Evolutionary conservation across 2,329 filamentous ascomycete species (phyloP).

Genomic region (Aspergillus sp.): DNA sequence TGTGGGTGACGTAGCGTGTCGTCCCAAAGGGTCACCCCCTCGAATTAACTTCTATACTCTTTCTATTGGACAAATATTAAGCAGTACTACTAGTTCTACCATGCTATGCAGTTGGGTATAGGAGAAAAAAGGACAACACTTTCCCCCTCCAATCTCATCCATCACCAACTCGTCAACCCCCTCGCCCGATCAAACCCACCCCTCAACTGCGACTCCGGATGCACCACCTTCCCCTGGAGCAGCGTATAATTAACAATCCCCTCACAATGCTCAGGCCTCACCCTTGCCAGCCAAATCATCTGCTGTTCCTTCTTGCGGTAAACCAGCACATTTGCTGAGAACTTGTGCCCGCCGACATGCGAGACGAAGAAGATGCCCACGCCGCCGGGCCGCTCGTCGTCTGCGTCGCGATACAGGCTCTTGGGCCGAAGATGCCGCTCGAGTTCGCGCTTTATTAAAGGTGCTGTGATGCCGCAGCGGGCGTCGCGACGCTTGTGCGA

Average conservation of each 20-base stretch:
- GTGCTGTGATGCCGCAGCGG: constrained; percentile 87
- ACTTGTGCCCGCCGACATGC: constrained; percentile 93
- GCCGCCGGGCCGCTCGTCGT: constrained; percentile 81
- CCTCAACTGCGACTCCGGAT: constrained; percentile 78
- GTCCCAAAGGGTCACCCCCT: not conserved
- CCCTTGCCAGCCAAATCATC: constrained; percentile 81
- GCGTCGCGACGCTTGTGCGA: constrained; percentile 87
- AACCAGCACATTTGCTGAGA: constrained; percentile 85
- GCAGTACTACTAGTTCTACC: not conserved
- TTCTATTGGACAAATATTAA: not conserved
- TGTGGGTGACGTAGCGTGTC: constrained; percentile 32
- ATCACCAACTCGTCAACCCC: constrained; percentile 67
- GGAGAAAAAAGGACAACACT: constrained; percentile 19
- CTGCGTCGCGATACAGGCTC: constrained; percentile 77
- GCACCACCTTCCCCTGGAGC: constrained; percentile 85
- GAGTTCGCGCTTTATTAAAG: constrained; percentile 77
- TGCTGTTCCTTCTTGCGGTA: constrained; percentile 64
- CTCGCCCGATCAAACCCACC: constrained; percentile 80
- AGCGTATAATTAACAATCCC: constrained; percentile 85
- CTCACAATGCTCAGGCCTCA: constrained; percentile 85
- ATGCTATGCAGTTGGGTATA: not conserved
- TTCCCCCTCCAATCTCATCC: not conserved
- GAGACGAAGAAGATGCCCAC: constrained; percentile 91
- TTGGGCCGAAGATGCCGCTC: constrained; percentile 80
- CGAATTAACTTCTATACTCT: not conserved